Conservation (phyloP, 192 early-diverging fungal genomes). For the Lobosporangium transversale region DNA sequence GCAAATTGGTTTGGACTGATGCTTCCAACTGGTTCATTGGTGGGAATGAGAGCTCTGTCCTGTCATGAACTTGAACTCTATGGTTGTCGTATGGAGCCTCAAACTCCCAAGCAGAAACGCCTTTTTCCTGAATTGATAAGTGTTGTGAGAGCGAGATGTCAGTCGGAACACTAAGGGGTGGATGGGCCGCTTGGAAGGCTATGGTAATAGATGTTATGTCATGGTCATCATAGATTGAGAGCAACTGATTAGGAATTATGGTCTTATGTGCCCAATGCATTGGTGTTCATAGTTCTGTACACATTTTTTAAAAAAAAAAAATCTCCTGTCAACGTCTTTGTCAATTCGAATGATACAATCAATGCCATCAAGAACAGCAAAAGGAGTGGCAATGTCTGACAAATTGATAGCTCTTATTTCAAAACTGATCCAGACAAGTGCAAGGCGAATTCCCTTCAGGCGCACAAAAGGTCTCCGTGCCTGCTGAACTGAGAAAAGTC, state of each 20-base stretch:
- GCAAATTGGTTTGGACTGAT: constrained; percentile 83
- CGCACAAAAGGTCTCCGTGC: no score
- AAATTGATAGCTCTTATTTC: no score
- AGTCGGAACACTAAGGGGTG: constrained; percentile 79
- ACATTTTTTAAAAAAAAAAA: no score
- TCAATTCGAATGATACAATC: no score
- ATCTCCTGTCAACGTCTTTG: no score
- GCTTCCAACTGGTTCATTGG: constrained; percentile 69
- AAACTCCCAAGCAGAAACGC: constrained; percentile 89
- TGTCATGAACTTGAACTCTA: constrained; percentile 64
- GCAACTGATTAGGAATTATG: background rate
- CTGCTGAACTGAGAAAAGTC: no score
- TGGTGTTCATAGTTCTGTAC: no score
- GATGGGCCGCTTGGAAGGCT: constrained; percentile 80
- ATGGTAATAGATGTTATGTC: constrained; percentile 42
- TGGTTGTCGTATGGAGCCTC: constrained; percentile 70
- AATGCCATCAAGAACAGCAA: no score
- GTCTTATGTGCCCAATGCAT: no score
- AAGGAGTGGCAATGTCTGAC: no score
- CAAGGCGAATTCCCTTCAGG: no score
- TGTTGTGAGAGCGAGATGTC: constrained; percentile 80
- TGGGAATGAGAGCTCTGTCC: constrained; percentile 78
- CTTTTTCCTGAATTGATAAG: constrained; percentile 80
- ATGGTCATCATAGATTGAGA: background rate
- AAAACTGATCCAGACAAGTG: no score